phyloP scores from a whole-genome alignment of 257 asterid species.

The Thymus mandschuricus region DNA sequence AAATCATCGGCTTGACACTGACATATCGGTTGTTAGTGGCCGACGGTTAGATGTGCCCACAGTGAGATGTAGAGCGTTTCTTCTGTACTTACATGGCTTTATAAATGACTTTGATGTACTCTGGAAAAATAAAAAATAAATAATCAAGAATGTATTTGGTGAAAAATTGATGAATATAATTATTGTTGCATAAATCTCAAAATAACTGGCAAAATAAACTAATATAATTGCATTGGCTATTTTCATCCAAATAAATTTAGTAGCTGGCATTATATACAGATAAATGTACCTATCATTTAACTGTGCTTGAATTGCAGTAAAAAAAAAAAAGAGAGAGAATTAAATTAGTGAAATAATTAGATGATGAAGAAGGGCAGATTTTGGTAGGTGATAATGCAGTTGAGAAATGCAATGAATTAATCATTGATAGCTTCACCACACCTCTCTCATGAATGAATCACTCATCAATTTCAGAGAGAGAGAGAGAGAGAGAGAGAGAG shows the following conservation, averaged over 20 bases:
- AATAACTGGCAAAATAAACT: neutral
- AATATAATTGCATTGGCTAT: too few species aligned
- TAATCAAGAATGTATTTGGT: neutral
- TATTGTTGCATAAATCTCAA: neutral
- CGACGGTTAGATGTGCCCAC: too few species aligned
- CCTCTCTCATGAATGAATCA: constrained; percentile 8
- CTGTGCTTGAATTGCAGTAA: neutral
- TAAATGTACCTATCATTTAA: neutral
- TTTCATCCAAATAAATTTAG: neutral
- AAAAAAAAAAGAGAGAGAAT: too few species aligned
- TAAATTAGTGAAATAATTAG: too few species aligned
- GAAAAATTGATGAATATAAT: neutral
- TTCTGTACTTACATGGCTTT: too few species aligned
- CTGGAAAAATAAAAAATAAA: too few species aligned
- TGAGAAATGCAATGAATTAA: constrained; percentile 23
- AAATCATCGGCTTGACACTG: too few species aligned
- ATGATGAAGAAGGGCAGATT: neutral
- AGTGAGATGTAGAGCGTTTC: too few species aligned
- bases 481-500: too few species aligned
- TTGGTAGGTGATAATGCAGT: constrained; percentile 35
- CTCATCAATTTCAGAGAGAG: neutral
- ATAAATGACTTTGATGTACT: too few species aligned
- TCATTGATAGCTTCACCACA: constrained; percentile 26
- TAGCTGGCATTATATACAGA: neutral
- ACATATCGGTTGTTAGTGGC: too few species aligned